Evolutionary conservation across 1,284 basidiomycete genomes (phyloP).

Genomic region (Pterulicium gracile): DNA sequence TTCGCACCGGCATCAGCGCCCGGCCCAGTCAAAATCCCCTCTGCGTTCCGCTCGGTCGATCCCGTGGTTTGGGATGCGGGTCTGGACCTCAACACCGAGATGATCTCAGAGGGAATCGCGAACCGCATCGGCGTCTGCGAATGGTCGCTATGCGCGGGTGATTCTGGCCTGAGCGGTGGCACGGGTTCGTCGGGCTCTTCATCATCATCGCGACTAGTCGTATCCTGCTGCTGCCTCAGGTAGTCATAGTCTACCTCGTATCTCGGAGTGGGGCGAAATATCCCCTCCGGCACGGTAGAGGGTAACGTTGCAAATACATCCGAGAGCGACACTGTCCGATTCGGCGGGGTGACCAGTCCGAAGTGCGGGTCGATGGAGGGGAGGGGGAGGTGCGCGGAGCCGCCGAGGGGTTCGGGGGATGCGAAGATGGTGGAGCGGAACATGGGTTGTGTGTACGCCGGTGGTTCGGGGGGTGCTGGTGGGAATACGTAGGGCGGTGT

Average conservation of each 20-base stretch:
- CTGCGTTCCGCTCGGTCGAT: no score
- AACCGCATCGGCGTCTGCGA: neutral
- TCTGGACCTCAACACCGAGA: neutral
- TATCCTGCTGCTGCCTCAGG: no score
- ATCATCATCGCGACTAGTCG: no score
- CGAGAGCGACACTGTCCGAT: neutral
- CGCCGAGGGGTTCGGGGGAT: neutral
- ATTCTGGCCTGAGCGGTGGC: no score
- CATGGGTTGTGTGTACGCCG: neutral
- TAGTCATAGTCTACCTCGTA: no score
- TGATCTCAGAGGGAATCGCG: neutral
- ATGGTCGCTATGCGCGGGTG: no score
- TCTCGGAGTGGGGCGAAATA: no score
- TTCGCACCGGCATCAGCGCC: no score
- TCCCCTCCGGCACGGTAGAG: neutral
- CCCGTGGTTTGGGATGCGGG: no score
- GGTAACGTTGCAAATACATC: neutral
- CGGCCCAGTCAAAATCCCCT: no score
- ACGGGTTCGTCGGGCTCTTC: no score
- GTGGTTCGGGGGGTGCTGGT: neutral
- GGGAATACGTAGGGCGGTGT: slow-evolving; percentile 19
- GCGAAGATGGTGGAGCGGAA: neutral
- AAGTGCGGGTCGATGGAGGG: neutral
- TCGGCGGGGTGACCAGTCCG: neutral
- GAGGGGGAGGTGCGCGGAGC: neutral